Base-by-base conservation (phyloP, 768 basidiomycete genomes). In the Boletus insuetus region DNA sequence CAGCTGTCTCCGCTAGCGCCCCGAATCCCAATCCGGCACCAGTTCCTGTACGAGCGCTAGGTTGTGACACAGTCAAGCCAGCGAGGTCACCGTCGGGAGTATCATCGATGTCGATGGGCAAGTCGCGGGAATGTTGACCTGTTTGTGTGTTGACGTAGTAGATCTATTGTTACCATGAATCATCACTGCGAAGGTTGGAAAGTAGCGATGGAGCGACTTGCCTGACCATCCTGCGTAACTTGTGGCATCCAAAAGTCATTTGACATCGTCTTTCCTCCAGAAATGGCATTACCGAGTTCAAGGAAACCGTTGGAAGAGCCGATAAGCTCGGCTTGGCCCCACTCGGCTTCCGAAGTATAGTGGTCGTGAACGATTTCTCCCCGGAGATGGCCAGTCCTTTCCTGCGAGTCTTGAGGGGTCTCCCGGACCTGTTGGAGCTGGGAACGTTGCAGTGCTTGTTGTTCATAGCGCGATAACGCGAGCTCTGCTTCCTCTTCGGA, bases 61-160 rank as follows among this genome's bases (percentile, higher is more conserved):
- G 73, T 58, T 82, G 82, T 2, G 85, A 81, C 32, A 65, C 45
- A 22, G 83, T 76, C 47, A 86, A 71, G 12, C 80, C 82, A 46
- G 81, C 82, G 39, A 87, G 74, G 54, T 87, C 86, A 34, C 76
- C 79, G 55, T 87, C 85, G 2, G 84, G 81, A 35, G 75, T 71
- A 44, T 87, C 86, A 46, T 89, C 86, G 12, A 78, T 74, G 66
- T 91, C 89, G 45, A 77, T 75, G 22, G 94, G 94, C n/a, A 96
- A 73, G 62, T 97, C 91, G 61, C 86, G 82, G 26, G 93, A 86
- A 40, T 83, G 84, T 69, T 91, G 82, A 32, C 90, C 90, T 6
- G 90, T 92, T 61, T 89, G 82, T 2, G 91, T 92, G 66, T 98
- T 99, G 59, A 92, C 82, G 74, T 98, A 99, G 77, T 86, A 95